phyloP scores from a whole-genome alignment of 139 green algal genomes.

The Tetraselmis striata region DNA sequence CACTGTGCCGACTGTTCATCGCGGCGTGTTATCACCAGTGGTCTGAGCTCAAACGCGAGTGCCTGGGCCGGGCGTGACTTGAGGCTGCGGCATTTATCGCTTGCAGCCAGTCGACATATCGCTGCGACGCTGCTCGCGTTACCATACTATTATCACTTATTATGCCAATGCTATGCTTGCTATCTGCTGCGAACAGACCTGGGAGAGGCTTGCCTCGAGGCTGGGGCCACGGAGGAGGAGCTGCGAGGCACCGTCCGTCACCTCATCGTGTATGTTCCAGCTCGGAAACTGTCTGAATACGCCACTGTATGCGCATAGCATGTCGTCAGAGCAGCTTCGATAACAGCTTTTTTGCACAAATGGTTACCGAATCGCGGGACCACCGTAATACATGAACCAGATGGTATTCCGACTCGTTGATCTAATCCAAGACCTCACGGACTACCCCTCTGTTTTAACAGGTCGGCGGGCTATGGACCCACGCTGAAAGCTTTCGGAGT shows the following conservation, averaged over 20 bases:
- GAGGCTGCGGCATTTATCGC: slow-evolving; percentile 21
- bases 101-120: too few species aligned
- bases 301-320: too few species aligned
- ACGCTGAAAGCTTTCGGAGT: slow-evolving; percentile 25
- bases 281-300: too few species aligned
- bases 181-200: slow-evolving; percentile 19
- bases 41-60: slow-evolving; percentile 1
- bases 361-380: too few species aligned
- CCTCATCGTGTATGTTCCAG: slow-evolving; percentile 39
- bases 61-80: slow-evolving; percentile 19
- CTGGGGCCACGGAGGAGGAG: slow-evolving; percentile 28
- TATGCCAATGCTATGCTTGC: too few species aligned
- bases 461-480: slow-evolving; percentile 44
- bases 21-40: slow-evolving; percentile 30
- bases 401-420: too few species aligned
- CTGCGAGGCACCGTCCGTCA: slow-evolving; percentile 38
- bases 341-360: too few species aligned
- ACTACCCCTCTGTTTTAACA: too few species aligned
- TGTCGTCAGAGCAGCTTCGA: too few species aligned
- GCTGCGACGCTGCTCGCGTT: neutral
- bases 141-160: too few species aligned
- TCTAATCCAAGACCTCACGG: too few species aligned
- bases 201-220: slow-evolving; percentile 11
- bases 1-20: slow-evolving; percentile 26
- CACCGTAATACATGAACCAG: too few species aligned